Percentiles rank a stretch among this genome's conserved stretches.
Conservation (phyloP, 1,139 yeast genomes). For the Entelexis sorbosivorans region DNA sequence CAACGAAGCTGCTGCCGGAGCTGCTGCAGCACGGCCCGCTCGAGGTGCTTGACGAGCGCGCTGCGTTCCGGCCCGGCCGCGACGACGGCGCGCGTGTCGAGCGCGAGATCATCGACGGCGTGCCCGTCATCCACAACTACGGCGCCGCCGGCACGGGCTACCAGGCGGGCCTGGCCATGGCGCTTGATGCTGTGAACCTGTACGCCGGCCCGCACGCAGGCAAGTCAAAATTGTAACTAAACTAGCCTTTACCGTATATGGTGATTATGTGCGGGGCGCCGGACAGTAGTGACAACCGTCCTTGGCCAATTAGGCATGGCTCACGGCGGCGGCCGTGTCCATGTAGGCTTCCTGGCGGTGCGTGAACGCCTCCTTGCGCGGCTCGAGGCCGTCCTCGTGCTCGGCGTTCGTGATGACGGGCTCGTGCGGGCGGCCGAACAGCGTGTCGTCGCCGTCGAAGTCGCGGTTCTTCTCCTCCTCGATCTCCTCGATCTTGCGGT, state of each 20-base stretch:
- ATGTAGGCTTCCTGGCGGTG: slow-evolving; percentile 3
- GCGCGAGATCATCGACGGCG: slow-evolving; percentile 35
- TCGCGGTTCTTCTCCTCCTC: slow-evolving; percentile 6
- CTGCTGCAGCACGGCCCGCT: slow-evolving; percentile 37
- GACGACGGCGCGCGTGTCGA: slow-evolving; percentile 60
- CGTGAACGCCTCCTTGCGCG: slow-evolving; percentile 2
- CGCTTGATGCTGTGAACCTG: slow-evolving; percentile 37
- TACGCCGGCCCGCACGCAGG: slow-evolving; percentile 7
- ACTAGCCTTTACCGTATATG: neutral
- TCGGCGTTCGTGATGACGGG: neutral
- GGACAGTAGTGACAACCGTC: no score
- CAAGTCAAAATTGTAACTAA: slow-evolving; percentile 5
- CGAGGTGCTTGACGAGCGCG: slow-evolving; percentile 46
- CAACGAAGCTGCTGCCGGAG: slow-evolving; percentile 45
- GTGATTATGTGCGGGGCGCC: no score
- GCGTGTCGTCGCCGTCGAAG: neutral
- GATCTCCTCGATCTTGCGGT: slow-evolving; percentile 6
- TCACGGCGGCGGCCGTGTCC: slow-evolving; percentile 1
- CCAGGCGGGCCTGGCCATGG: slow-evolving; percentile 63
- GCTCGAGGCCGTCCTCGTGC: slow-evolving; percentile 2
- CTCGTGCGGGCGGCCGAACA: slow-evolving; percentile 6
- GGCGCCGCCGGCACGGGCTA: slow-evolving; percentile 74
- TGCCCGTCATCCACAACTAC: slow-evolving; percentile 42
- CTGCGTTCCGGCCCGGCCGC: slow-evolving; percentile 62
- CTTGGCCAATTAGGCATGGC: no score